Evolutionary conservation across 2,329 filamentous ascomycete genomes (phyloP).

Genomic region (Fusarium staphyleae): DNA sequence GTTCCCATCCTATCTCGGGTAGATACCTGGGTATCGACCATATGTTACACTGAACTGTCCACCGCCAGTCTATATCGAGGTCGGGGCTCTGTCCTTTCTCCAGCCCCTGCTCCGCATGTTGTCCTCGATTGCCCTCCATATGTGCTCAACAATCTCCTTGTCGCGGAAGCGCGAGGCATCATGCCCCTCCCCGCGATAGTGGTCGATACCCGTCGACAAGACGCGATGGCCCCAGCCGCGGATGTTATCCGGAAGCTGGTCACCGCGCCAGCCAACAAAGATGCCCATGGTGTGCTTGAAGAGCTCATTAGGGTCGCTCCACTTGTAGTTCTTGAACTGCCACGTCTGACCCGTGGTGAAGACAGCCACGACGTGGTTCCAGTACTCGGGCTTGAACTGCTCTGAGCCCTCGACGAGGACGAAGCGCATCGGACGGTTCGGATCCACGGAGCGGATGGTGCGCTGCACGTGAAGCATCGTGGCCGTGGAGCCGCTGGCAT

Average conservation of each 20-base stretch:
- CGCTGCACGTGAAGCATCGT: slow-evolving; percentile 90
- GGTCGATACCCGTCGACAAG: slow-evolving; percentile 79
- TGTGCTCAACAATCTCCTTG: slow-evolving; percentile 87
- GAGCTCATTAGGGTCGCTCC: slow-evolving; percentile 85
- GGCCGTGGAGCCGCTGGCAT: slow-evolving; percentile 70
- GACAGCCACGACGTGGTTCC: slow-evolving; percentile 92
- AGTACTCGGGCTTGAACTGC: slow-evolving; percentile 98
- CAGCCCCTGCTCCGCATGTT: slow-evolving; percentile 88
- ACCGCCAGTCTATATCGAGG: slow-evolving; percentile 51
- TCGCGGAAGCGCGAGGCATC: slow-evolving; percentile 78
- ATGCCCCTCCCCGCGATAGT: slow-evolving; percentile 69
- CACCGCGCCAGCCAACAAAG: slow-evolving; percentile 90
- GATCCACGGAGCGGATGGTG: slow-evolving; percentile 73
- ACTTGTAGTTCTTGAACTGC: slow-evolving; percentile 99
- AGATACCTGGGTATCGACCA: neutral
- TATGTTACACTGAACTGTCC: neutral
- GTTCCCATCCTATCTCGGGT: slow-evolving; percentile 2
- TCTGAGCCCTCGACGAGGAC: slow-evolving; percentile 93
- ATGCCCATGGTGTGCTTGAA: slow-evolving; percentile 89
- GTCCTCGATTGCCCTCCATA: slow-evolving; percentile 89
- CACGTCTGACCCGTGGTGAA: slow-evolving; percentile 97
- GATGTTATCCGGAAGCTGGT: slow-evolving; percentile 78
- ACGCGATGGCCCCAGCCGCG: slow-evolving; percentile 88
- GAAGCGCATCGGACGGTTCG: slow-evolving; percentile 81
- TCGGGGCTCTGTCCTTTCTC: slow-evolving; percentile 73